Base-by-base conservation (phyloP, 495 filamentous ascomycete species). In the Aspergillus ellipticus region DNA sequence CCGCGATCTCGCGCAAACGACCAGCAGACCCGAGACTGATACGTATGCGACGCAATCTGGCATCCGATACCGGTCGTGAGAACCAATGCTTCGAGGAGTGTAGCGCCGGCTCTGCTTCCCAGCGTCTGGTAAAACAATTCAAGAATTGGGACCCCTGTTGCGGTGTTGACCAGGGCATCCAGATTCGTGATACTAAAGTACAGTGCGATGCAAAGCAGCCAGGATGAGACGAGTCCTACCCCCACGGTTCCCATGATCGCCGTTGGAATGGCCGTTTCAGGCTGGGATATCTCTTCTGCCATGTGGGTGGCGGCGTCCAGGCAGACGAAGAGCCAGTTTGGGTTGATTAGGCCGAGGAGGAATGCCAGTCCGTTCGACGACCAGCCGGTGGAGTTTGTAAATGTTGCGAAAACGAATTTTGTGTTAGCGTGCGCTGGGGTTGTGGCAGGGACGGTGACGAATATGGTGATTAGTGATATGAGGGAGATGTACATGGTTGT, bases 401-500 rank as follows among this genome's bases (percentile, higher is more conserved):
- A 68, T 7, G 50, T 52, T 4, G 51, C 42, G 51, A 69, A 71
- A 31, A 71, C 65, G 35, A 58, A n/a, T n/a, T n/a, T n/a, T n/a
- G n/a, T n/a, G 61, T n/a, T 56, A 49, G 45, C 55, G 50, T 71
- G 66, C 11, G 53, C 53, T 8, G 46, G 21, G 7, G 66, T 31
- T 15, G 56, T n/a, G n/a, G 53, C 63, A 6, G 66, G 61, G 20
- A 67, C 62, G 6, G 61, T 60, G 39, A 68, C 61, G 13, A 60
- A 50, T 42, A 64, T 63, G 21, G 55, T 48, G 13, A 61, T 17
- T 28, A 66, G 59, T 16, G 80, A 79, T 28, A 79, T 54, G 19
- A 83, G 73, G n/a, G 75, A 79, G 41, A 63, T 78, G 55, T 63
- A 77, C 45, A 84, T 60, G 22, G 75, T 72, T 19, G 74, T 57